Conservation (phyloP, 805 yeast genomes). For the Cyberlindnera meyerae region DNA sequence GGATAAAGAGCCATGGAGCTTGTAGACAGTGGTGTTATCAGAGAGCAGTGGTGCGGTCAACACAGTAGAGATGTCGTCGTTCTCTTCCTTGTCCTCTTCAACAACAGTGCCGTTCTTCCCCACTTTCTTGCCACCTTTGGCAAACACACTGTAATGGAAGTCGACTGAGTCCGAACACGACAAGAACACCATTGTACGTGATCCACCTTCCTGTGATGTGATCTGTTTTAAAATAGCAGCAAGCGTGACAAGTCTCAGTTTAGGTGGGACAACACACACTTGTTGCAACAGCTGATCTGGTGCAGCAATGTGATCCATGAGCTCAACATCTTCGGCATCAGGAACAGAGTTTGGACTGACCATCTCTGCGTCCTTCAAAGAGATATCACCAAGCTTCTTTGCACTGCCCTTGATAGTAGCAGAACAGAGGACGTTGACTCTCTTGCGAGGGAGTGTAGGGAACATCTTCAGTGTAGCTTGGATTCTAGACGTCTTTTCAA, state of each 20-base stretch:
- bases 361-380: constrained; percentile 70
- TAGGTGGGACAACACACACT: constrained; percentile 85
- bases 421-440: constrained; percentile 84
- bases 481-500: constrained; percentile 41
- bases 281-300: constrained; percentile 90
- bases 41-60: constrained; percentile 51
- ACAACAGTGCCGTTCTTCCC: constrained; percentile 26
- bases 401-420: constrained; percentile 88
- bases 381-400: constrained; percentile 70
- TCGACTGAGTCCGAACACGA: constrained; percentile 97
- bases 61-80: constrained; percentile 33
- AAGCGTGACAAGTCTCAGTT: constrained; percentile 77
- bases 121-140: constrained; percentile 45
- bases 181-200: constrained; percentile 76
- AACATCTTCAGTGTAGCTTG: constrained; percentile 33
- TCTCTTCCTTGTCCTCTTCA: constrained; percentile 32
- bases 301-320: constrained; percentile 41
- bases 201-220: constrained; percentile 30
- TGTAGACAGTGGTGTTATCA: constrained; percentile 44
- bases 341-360: constrained; percentile 36
- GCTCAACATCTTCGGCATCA: constrained; percentile 25
- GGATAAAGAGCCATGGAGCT: constrained; percentile 85
- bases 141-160: constrained; percentile 76
- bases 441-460: constrained; percentile 58
- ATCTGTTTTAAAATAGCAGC: constrained; percentile 58